Evolutionary conservation across 345 rosid genomes (phyloP).

Genomic region (Lepidium africanum): DNA sequence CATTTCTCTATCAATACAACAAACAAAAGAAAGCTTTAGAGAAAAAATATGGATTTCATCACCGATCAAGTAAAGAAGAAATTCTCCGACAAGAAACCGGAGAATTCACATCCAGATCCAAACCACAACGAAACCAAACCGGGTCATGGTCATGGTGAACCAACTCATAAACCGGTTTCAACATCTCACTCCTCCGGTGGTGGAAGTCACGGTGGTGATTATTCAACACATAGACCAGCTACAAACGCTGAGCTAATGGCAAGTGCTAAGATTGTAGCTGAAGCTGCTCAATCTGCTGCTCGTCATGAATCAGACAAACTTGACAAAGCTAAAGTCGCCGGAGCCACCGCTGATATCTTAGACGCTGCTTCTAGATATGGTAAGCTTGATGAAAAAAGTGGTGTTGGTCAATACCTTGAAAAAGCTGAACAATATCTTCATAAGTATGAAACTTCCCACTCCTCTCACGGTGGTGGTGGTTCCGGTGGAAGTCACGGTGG

Average conservation of each 20-base stretch:
- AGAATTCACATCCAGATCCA: background rate
- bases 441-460: constrained; percentile 36
- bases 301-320: constrained; percentile 29
- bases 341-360: constrained; percentile 46
- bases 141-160: constrained; percentile 5
- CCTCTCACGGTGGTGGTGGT: constrained; percentile 8
- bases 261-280: constrained; percentile 60
- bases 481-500: background rate
- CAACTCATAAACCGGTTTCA: constrained; percentile 20
- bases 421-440: constrained; percentile 72
- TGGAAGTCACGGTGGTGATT: background rate
- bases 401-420: constrained; percentile 50
- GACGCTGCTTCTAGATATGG: constrained; percentile 60
- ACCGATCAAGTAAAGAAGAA: constrained; percentile 30
- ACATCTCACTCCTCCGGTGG: too few relatives aligned
- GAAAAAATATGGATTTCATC: constrained; percentile 22
- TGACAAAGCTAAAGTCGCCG: constrained; percentile 30
- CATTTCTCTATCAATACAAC: background rate
- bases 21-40: background rate
- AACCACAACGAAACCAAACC: constrained; percentile 18
- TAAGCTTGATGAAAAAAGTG: constrained; percentile 54
- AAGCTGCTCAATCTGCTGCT: constrained; percentile 44
- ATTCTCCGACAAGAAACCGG: constrained; percentile 27
- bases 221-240: constrained; percentile 24
- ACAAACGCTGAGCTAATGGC: constrained; percentile 46